phyloP scores from a whole-genome alignment of 2,329 filamentous ascomycete genomes.

The Trichophyton verrucosum region DNA sequence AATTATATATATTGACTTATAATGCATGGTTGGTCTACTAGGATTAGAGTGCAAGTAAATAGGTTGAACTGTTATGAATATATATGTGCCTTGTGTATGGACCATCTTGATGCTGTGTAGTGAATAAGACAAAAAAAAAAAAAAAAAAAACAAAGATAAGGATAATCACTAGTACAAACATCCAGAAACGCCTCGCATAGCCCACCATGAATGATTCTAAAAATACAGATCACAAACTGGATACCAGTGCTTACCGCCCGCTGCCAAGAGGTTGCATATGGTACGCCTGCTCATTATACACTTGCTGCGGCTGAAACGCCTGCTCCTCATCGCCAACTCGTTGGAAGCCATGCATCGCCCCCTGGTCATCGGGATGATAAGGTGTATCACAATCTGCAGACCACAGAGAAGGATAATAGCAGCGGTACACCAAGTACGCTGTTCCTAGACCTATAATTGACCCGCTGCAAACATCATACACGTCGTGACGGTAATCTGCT shows the following conservation, averaged over 20 bases:
- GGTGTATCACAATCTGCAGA: conserved; percentile 10
- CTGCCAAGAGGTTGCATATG: conserved; percentile 4
- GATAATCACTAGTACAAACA: neutral
- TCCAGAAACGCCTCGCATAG: neutral
- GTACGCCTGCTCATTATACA: conserved; percentile 4
- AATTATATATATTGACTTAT: neutral
- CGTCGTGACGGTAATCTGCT: conserved; percentile 53
- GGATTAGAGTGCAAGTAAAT: too few species aligned
- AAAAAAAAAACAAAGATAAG: neutral
- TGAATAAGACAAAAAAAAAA: too few species aligned
- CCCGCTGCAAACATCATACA: conserved; percentile 49
- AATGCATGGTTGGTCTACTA: too few species aligned
- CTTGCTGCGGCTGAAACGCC: neutral
- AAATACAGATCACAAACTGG: neutral
- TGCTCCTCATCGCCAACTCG: conserved; percentile 13
- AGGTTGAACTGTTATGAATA: too few species aligned
- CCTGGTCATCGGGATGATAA: conserved; percentile 8
- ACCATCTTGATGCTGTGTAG: neutral
- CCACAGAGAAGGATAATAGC: conserved; percentile 42
- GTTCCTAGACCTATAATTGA: conserved; percentile 43
- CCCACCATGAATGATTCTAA: neutral
- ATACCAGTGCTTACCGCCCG: neutral
- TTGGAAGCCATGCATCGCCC: conserved; percentile 6
- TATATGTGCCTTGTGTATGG: too few species aligned
- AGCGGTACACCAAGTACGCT: conserved; percentile 46